These are phyloP conservation scores for Saccharomycopsis microspora DNA, from an alignment of 805 yeast species.

Conservation along the genomic window DNA sequence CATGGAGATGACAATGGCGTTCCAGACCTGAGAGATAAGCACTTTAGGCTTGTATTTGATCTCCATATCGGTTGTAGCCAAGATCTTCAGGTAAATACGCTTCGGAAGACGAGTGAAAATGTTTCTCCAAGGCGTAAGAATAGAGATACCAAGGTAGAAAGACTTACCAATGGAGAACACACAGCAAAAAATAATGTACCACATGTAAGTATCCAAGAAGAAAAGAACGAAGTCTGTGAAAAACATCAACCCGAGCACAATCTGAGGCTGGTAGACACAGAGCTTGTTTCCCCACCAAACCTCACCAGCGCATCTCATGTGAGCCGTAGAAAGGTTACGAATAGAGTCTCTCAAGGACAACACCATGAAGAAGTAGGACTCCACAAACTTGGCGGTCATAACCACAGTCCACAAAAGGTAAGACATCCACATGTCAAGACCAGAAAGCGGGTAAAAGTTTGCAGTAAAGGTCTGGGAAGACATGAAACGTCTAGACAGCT, in stretches of 20 bases:
- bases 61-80: conserved; percentile 99
- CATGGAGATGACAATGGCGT: conserved; percentile 97
- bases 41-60: conserved; percentile 98
- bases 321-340: conserved; percentile 72
- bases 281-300: conserved; percentile 59
- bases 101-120: conserved; percentile 96
- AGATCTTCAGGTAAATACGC: conserved; percentile 94
- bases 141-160: conserved; percentile 97
- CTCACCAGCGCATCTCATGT: conserved; percentile 95
- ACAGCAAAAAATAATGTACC: conserved; percentile 96
- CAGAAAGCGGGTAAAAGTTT: conserved; percentile 65
- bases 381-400: conserved; percentile 78
- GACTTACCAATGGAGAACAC: conserved; percentile 95
- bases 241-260: conserved; percentile 86
- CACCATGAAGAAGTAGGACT: conserved; percentile 87
- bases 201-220: conserved; percentile 97
- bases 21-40: conserved; percentile 97
- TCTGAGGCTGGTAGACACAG: conserved; percentile 79
- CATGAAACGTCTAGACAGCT: conserved; percentile 75
- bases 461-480: conserved; percentile 96
- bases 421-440: conserved; percentile 94
- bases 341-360: conserved; percentile 90
- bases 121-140: conserved; percentile 99
- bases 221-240: conserved; percentile 87
- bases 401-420: conserved; percentile 84